Conservation (phyloP, 139 green algal species). For the Coelastrella sp. region DNA sequence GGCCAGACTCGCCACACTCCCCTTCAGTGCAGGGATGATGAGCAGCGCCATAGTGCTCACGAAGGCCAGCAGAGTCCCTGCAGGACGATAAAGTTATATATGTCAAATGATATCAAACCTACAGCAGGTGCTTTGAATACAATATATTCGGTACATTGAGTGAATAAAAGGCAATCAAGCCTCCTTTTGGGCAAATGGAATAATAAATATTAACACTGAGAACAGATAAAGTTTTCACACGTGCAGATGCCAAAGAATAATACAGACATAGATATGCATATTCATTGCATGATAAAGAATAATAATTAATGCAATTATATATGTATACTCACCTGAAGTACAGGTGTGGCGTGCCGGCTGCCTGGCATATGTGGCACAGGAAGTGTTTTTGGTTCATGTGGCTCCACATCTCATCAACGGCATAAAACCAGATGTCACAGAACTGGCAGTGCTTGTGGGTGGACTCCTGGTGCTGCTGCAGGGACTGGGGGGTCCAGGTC, state of each 20-base stretch:
- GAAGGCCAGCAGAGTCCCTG: conserved; percentile 39
- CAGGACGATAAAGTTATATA: not conserved
- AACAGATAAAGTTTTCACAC: no score
- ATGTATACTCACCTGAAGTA: conserved; percentile 57
- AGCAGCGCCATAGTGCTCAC: conserved; percentile 23
- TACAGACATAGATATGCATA: no score
- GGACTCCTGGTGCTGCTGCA: conserved; percentile 58
- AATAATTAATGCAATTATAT: not conserved
- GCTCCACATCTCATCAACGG: conserved; percentile 68
- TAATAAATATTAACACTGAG: no score
- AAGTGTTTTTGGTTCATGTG: conserved; percentile 70
- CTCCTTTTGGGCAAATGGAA: no score
- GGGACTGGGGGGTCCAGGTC: not conserved
- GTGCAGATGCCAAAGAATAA: no score
- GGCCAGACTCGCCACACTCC: conserved; percentile 65
- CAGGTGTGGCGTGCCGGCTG: conserved; percentile 24
- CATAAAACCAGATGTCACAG: conserved; percentile 71
- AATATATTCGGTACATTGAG: no score
- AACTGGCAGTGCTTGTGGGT: conserved; percentile 76
- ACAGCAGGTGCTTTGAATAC: not conserved
- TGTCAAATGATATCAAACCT: not conserved
- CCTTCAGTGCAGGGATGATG: conserved; percentile 74
- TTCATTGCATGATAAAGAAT: not conserved
- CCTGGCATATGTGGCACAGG: conserved; percentile 76
- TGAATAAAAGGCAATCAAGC: no score